Conservation (phyloP, 495 filamentous ascomycete species). For the Endocarpon pusillum region DNA sequence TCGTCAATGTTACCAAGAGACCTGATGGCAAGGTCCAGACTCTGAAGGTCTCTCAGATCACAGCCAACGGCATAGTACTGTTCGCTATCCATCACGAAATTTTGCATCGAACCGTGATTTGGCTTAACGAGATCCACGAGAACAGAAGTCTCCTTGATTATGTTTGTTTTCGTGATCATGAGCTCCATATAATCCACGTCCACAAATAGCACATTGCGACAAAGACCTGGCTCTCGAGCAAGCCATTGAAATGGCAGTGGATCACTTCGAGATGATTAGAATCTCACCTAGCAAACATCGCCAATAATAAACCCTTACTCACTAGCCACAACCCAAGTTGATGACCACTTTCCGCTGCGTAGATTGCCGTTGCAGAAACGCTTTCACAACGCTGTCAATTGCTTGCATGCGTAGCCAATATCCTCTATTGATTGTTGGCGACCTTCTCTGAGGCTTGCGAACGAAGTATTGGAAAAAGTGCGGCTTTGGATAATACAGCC, state of each 20-base stretch:
- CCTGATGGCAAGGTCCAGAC: constrained; percentile 38
- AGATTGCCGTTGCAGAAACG: constrained; percentile 46
- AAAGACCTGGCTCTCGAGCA: constrained; percentile 36
- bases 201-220: constrained; percentile 46
- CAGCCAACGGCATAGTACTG: constrained; percentile 69
- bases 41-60: constrained; percentile 50
- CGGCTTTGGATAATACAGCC: constrained; percentile 58
- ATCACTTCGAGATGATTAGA: constrained; percentile 40
- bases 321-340: constrained; percentile 87
- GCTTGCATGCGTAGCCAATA: constrained; percentile 77
- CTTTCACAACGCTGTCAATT: constrained; percentile 51
- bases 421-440: constrained; percentile 73
- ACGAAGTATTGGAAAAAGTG: constrained; percentile 82
- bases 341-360: constrained; percentile 55
- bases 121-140: constrained; percentile 33
- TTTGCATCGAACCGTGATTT: constrained; percentile 23
- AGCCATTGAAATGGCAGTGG: constrained; percentile 79
- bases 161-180: constrained; percentile 53
- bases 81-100: constrained; percentile 39
- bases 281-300: constrained; percentile 13
- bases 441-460: constrained; percentile 58
- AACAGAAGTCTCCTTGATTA: constrained; percentile 42
- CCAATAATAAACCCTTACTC: constrained; percentile 21
- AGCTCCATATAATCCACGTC: constrained; percentile 79
- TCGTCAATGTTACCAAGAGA: constrained; percentile 15